phyloP scores from a whole-genome alignment of 2,329 filamentous ascomycete species.

The Calonectria multiphialidica region DNA sequence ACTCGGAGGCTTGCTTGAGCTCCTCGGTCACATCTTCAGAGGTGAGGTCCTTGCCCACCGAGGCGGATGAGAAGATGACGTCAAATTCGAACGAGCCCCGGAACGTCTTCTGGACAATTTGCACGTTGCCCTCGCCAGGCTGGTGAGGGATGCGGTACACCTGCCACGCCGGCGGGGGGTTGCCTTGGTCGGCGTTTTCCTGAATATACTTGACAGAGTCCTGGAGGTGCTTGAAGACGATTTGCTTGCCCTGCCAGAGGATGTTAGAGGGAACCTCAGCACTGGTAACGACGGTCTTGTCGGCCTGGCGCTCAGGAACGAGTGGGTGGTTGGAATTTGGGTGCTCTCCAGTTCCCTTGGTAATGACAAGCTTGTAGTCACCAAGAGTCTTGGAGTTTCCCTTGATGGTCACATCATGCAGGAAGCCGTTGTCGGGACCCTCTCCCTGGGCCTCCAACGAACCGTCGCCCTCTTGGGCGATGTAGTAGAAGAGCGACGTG shows the following conservation, averaged over 20 bases:
- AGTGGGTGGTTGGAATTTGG: slow-evolving; percentile 74
- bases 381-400: slow-evolving; percentile 81
- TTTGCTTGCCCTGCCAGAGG: slow-evolving; percentile 86
- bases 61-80: slow-evolving; percentile 86
- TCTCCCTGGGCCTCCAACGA: slow-evolving; percentile 69
- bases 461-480: slow-evolving; percentile 82
- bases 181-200: slow-evolving; percentile 63
- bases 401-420: slow-evolving; percentile 74
- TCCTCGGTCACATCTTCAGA: slow-evolving; percentile 76
- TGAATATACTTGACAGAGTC: slow-evolving; percentile 63
- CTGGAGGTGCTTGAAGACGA: slow-evolving; percentile 67
- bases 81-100: slow-evolving; percentile 94
- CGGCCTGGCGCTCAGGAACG: slow-evolving; percentile 76
- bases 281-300: slow-evolving; percentile 82
- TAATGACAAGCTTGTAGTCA: slow-evolving; percentile 83
- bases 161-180: slow-evolving; percentile 87
- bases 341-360: slow-evolving; percentile 75
- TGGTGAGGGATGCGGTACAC: slow-evolving; percentile 82
- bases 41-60: slow-evolving; percentile 67
- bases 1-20: slow-evolving; percentile 73
- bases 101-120: slow-evolving; percentile 92
- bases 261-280: slow-evolving; percentile 73
- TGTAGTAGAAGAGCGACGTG: slow-evolving; percentile 85
- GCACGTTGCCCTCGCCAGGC: slow-evolving; percentile 81
- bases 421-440: slow-evolving; percentile 63